Base-by-base conservation (phyloP, 2,329 filamentous ascomycete species). In the Volutella citrinella region DNA sequence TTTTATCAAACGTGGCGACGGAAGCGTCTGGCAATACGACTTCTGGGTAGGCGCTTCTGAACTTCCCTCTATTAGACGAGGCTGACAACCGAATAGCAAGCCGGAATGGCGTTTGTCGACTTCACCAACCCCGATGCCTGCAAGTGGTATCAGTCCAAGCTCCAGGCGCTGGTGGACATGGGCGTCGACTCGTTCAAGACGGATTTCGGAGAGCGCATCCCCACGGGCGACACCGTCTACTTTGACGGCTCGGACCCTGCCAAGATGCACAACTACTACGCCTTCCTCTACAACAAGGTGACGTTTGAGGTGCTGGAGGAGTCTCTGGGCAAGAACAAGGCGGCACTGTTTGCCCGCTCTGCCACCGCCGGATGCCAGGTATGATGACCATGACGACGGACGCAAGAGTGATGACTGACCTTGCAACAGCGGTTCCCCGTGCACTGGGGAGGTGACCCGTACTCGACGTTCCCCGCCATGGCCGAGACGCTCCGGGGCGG, bases 221-320 rank as follows among this genome's bases (percentile, higher is more conserved):
- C 83, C 0, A 75, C 72, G 6, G 67, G 72, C 30, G 78, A 82
- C 45, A 75, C 85, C 6, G 67, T 74, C 44, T 87, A 81, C 73
- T 66, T 76, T 51, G 80, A 86, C 47, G 66, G 65, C 6, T 59
- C 68, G 25, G 80, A 86, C 47, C 73, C 81, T 3, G 66, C 65
- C 30, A 75, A 74, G 49, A 87, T 87, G 82, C 84, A 87, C 63
- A 87, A 87, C 59, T 87, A 77, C 64, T 87, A 87, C 57, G 72
- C 83, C n/a, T 82, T 83, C 52, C 60, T 81, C 5, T 87, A 84
- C 65, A 87, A 87, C 68, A 75, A 79, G 46, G 59, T 77, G 35
- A 82, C 86, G 7, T 86, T 82, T 54, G 75, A 83, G 49, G 72
- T 80, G 2, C 67, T 87, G 10, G 72, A 79, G 51, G 63, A 65